phyloP scores from a whole-genome alignment of 2,329 filamentous ascomycete genomes.

The Tolypocladium capitatum region DNA sequence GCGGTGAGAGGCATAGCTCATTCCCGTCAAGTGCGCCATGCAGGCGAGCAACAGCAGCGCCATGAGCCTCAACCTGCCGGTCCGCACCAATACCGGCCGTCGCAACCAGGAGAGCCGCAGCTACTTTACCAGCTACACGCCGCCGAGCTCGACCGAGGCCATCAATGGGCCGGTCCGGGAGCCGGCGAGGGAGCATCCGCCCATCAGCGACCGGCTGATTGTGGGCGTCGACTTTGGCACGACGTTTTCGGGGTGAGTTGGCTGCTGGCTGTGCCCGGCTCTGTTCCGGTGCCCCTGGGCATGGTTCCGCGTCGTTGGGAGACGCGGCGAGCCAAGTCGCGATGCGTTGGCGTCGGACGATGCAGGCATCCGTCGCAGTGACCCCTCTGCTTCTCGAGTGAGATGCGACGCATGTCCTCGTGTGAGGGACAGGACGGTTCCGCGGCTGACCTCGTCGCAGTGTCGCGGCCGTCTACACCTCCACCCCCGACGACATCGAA shows the following conservation, averaged over 20 bases:
- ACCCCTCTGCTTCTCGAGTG: background rate
- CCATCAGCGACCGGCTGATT: constrained; percentile 51
- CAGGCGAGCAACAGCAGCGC: constrained; percentile 7
- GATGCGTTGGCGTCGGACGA: background rate
- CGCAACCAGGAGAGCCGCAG: constrained; percentile 42
- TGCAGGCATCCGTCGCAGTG: background rate
- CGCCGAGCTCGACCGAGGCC: constrained; percentile 44
- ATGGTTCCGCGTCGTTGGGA: no score
- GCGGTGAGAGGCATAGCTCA: background rate
- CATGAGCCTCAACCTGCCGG: constrained; percentile 39
- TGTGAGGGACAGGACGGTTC: background rate
- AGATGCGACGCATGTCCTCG: background rate
- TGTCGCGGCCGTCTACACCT: constrained; percentile 61
- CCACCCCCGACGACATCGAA: constrained; percentile 65
- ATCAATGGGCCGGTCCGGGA: constrained; percentile 49
- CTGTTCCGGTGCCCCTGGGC: no score
- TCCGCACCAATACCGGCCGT: constrained; percentile 31
- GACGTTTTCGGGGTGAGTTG: constrained; percentile 62
- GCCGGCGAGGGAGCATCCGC: constrained; percentile 35
- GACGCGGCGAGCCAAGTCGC: background rate
- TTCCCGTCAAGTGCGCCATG: background rate
- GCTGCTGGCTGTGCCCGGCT: background rate
- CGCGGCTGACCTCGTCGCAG: constrained; percentile 8
- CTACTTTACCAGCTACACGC: constrained; percentile 42
- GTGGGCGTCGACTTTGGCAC: constrained; percentile 76